These are phyloP conservation scores for Leptosphaerulina australis DNA, from an alignment of 2,329 filamentous ascomycete genomes.

Conservation along the genomic window DNA sequence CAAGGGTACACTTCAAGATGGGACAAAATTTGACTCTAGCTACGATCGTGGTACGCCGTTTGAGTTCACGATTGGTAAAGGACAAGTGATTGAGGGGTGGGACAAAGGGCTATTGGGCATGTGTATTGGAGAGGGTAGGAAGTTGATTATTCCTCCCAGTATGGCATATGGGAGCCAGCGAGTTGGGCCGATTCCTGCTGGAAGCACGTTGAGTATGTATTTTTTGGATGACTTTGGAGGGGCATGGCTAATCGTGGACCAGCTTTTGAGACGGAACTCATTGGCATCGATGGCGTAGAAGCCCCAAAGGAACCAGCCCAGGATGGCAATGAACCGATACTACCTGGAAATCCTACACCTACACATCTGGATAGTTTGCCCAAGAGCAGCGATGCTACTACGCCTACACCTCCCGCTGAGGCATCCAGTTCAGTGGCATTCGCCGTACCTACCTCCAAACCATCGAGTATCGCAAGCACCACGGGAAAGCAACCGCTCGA, in stretches of 20 bases:
- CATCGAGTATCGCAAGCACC: constrained; percentile 24
- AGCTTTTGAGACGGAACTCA: constrained; percentile 91
- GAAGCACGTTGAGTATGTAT: constrained; percentile 72
- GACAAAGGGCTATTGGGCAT: constrained; percentile 88
- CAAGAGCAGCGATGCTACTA: constrained; percentile 11
- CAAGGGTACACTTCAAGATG: constrained; percentile 62
- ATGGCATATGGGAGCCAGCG: constrained; percentile 78
- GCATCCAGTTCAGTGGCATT: constrained; percentile 17
- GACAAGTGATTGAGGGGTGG: constrained; percentile 93
- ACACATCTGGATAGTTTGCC: constrained; percentile 7
- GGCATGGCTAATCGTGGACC: constrained; percentile 22
- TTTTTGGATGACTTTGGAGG: constrained; percentile 3
- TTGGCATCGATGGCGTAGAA: constrained; percentile 70
- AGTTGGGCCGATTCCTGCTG: constrained; percentile 78
- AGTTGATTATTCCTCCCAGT: constrained; percentile 85
- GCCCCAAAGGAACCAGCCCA: constrained; percentile 15
- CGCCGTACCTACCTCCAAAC: constrained; percentile 20
- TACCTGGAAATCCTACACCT: constrained; percentile 9
- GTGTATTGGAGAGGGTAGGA: constrained; percentile 93
- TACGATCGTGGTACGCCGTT: constrained; percentile 81
- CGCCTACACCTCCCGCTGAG: constrained; percentile 20
- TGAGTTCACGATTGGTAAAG: constrained; percentile 76
- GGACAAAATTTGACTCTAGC: constrained; percentile 80
- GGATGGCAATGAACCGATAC: constrained; percentile 6
- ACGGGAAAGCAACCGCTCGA: constrained; percentile 40